These are phyloP conservation scores for Aspergillus sclerotioniger DNA, from an alignment of 495 filamentous ascomycete genomes.

Conservation along the genomic window DNA sequence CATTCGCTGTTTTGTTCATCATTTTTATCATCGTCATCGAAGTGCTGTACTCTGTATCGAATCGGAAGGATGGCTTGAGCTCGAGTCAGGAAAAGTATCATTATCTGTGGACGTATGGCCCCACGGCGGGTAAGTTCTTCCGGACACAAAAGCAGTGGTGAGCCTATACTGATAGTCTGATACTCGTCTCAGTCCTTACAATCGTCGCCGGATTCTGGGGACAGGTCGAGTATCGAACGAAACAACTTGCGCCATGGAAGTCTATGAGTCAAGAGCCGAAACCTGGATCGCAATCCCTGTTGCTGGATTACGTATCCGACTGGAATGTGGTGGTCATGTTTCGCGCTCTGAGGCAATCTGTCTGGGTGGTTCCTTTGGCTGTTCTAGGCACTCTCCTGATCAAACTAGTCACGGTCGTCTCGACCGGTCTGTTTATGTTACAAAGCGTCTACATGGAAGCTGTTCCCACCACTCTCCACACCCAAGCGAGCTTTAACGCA, in stretches of 20 bases:
- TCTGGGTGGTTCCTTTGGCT: constrained; percentile 10
- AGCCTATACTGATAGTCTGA: not conserved
- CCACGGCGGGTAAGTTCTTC: constrained; percentile 6
- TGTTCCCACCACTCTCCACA: not conserved
- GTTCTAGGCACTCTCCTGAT: constrained; percentile 12
- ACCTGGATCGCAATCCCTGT: constrained; percentile 11
- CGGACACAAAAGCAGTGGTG: too few relatives aligned
- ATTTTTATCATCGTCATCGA: not conserved
- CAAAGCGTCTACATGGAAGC: not conserved
- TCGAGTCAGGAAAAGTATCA: constrained; percentile 2
- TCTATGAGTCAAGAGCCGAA: constrained; percentile 8
- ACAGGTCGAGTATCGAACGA: constrained; percentile 13
- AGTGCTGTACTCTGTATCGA: constrained; percentile 3
- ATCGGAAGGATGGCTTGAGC: constrained; percentile 4
- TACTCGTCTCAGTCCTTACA: constrained; percentile 10
- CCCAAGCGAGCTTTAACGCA: constrained; percentile 2
- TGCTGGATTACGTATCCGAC: constrained; percentile 18
- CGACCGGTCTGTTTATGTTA: constrained; percentile 18
- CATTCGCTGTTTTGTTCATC: constrained; percentile 7
- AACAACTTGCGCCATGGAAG: constrained; percentile 17
- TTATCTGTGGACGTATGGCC: constrained; percentile 16
- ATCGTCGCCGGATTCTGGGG: constrained; percentile 12
- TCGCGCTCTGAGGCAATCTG: constrained; percentile 2
- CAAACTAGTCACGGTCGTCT: constrained; percentile 13
- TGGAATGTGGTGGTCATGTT: constrained; percentile 14